phyloP scores from a whole-genome alignment of 306 rosid species.

The Fagus crenata region DNA sequence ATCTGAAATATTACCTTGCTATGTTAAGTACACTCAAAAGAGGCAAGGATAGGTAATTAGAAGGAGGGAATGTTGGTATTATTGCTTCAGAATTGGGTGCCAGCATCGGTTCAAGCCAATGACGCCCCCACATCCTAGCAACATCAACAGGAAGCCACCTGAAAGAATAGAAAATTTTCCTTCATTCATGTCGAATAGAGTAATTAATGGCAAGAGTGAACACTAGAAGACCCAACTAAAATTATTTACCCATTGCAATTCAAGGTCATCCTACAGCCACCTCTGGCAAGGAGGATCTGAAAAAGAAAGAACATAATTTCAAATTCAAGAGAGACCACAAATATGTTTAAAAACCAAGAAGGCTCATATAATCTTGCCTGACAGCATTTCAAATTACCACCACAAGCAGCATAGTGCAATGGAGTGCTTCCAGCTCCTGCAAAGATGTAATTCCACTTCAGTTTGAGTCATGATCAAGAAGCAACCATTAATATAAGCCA shows the following conservation, averaged over 20 bases:
- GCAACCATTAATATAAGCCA: conserved; percentile 19
- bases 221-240: conserved; percentile 7
- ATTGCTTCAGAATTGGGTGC: conserved; percentile 64
- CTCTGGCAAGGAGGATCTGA: conserved; percentile 86
- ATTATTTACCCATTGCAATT: conserved; percentile 89
- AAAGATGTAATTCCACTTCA: conserved; percentile 15
- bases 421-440: conserved; percentile 98
- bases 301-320: conserved; percentile 27
- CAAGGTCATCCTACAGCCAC: conserved; percentile 68
- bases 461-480: conserved; percentile 22
- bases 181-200: conserved; percentile 21
- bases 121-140: conserved; percentile 98
- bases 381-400: conserved; percentile 93
- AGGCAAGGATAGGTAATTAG: conserved; percentile 82
- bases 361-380: conserved; percentile 61
- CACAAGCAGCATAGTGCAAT: conserved; percentile 97
- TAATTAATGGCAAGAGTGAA: conserved; percentile 7
- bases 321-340: conserved; percentile 24
- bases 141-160: conserved; percentile 98
- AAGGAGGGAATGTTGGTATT: conserved; percentile 58
- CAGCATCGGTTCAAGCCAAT: conserved; percentile 86
- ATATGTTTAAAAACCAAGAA: conserved; percentile 15
- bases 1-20: conserved; percentile 66
- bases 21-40: conserved; percentile 83
- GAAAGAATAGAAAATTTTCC: conserved; percentile 25